Base-by-base conservation (phyloP, 768 basidiomycete species). In the Russula foetens region DNA sequence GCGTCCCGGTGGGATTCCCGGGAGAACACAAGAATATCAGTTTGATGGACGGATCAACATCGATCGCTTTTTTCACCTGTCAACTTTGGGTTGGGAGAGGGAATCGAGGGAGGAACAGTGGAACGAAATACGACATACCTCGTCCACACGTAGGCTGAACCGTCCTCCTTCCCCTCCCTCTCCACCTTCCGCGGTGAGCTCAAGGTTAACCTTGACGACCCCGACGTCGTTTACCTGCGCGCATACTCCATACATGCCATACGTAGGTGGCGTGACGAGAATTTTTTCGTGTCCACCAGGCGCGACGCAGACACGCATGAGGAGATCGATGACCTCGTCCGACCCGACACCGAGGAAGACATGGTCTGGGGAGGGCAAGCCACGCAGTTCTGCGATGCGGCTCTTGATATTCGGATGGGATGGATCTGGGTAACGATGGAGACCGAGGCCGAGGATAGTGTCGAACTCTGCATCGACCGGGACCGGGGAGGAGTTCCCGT, bases 331-430 rank as follows among this genome's bases (percentile, higher is more conserved):
- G 44, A 94, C 86, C 68, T 99, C 97, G 73, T 99, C 97, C 0
- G 90, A 93, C 2, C 97, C 97, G 0, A 98, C 97, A 3, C 97
- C 97, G 3, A 99, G 82, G 70, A 98, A 98, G 43, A 98, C 82
- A 68, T 90, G 69, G 51, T 75, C 74, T 50, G 72, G 59, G 0
- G 76, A 76, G 2, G 89, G 83, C 0, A 98, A 74, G 7, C 79
- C 78, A 17, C 97, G 83, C 39, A 98, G 76, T 4, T 76, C 69
- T 14, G 88, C 90, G 59, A 98, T 84, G 24, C 84, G 82, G 5
- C 74, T 60, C 71, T 97, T 97, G 67, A 99, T 85, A 31, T 76
- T 72, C 52, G 84, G 80, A 71, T 97, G 88, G 4, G 90, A 86
- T 0, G 97, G 97, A 62, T 92, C 91, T 1, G 97, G 97, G 77